Percentiles rank a stretch among this genome's conserved stretches.
Conservation (phyloP, 306 rosid genomes). For the Hippophae gyantsensis region DNA sequence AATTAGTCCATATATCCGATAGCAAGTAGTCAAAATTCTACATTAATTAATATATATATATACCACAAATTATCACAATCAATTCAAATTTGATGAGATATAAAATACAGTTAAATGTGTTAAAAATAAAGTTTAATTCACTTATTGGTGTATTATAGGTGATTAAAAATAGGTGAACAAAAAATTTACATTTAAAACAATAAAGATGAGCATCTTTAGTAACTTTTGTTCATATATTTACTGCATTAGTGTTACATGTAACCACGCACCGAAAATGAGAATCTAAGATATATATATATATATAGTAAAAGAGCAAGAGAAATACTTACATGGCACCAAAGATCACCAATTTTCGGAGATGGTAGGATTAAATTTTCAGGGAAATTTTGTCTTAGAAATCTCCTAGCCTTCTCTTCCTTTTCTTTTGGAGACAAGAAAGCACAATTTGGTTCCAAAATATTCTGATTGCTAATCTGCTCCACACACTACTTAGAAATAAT, state of each 20-base stretch:
- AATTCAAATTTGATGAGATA: background rate
- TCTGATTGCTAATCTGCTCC: background rate
- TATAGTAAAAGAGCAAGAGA: too few relatives aligned
- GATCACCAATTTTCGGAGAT: background rate
- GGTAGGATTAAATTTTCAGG: background rate
- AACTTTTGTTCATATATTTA: too few relatives aligned
- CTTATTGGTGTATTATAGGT: too few relatives aligned
- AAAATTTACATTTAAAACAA: too few relatives aligned
- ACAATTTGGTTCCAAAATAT: background rate
- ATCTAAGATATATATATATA: too few relatives aligned
- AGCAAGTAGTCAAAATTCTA: background rate
- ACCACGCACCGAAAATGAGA: too few relatives aligned
- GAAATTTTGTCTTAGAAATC: background rate
- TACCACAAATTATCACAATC: background rate
- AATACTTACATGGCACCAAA: background rate
- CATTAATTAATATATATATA: background rate
- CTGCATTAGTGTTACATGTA: too few relatives aligned
- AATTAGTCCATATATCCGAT: background rate
- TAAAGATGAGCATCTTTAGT: too few relatives aligned
- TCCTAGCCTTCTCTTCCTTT: background rate
- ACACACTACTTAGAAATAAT: background rate
- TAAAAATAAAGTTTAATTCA: too few relatives aligned
- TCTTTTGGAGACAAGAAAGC: background rate
- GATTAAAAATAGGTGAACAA: too few relatives aligned
- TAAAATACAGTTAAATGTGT: background rate